These are phyloP conservation scores for Eurotiales sp. DNA, from an alignment of 2,329 filamentous ascomycete species.

Conservation along the genomic window DNA sequence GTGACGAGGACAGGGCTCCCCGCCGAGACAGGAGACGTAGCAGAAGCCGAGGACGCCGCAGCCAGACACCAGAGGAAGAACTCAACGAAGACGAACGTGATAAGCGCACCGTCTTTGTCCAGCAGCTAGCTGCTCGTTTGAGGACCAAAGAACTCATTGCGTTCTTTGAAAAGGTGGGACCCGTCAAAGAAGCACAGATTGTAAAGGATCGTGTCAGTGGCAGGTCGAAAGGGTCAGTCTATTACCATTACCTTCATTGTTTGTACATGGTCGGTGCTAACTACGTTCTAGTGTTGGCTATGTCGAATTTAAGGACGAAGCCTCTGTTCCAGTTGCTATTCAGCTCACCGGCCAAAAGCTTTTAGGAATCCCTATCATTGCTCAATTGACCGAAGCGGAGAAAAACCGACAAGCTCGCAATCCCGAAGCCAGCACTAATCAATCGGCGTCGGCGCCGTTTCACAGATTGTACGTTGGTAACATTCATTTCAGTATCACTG, in stretches of 20 bases:
- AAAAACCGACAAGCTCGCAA: conserved; percentile 96
- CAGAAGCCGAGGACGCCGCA: conserved; percentile 38
- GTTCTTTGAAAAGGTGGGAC: conserved; percentile 93
- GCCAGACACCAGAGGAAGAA: conserved; percentile 60
- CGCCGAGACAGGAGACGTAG: conserved; percentile 52
- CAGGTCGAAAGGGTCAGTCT: conserved; percentile 87
- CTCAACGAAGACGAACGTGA: conserved; percentile 94
- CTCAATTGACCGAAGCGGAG: conserved; percentile 96
- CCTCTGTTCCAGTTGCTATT: conserved; percentile 87
- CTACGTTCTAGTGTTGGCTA: conserved; percentile 75
- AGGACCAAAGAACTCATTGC: conserved; percentile 87
- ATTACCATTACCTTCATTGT: conserved; percentile 4
- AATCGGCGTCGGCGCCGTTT: conserved; percentile 85
- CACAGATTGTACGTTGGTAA: conserved; percentile 98
- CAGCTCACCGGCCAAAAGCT: conserved; percentile 98
- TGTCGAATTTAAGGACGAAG: conserved; percentile 97
- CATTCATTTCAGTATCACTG: conserved; percentile 98
- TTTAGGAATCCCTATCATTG: conserved; percentile 97
- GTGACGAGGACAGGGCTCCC: conserved; percentile 44
- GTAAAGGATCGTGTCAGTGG: conserved; percentile 96
- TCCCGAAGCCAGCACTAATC: conserved; percentile 62
- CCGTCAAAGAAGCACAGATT: conserved; percentile 95
- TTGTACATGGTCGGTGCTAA: conserved; percentile 10
- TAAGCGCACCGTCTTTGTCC: conserved; percentile 94
- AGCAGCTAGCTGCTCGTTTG: conserved; percentile 91